Conservation (phyloP, 2,329 filamentous ascomycete genomes). For the Albophoma yamanashiensis region DNA sequence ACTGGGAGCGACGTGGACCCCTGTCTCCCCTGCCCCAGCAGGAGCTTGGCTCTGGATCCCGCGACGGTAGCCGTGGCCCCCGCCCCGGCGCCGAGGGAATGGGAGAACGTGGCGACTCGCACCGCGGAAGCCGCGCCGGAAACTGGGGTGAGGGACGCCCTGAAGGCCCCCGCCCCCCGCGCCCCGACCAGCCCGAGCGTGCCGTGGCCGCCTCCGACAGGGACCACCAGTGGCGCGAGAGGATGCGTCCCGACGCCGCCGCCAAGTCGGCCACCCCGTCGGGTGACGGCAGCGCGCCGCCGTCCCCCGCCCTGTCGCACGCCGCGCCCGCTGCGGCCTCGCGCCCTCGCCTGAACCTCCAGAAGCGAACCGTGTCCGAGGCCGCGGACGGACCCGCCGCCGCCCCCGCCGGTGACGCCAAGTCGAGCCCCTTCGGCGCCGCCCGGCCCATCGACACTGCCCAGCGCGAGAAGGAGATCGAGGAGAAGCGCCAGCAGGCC, state of each 20-base stretch:
- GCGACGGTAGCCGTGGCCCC: slow-evolving; percentile 41
- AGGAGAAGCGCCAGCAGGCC: slow-evolving; percentile 70
- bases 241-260: slow-evolving; percentile 74
- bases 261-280: slow-evolving; percentile 51
- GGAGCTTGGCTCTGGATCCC: slow-evolving; percentile 37
- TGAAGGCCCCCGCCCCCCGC: slow-evolving; percentile 70
- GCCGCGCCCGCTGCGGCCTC: slow-evolving; percentile 39
- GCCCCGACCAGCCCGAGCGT: slow-evolving; percentile 60
- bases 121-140: slow-evolving; percentile 57
- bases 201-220: slow-evolving; percentile 79
- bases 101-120: slow-evolving; percentile 45
- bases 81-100: slow-evolving; percentile 38
- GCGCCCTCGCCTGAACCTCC: slow-evolving; percentile 76
- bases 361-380: slow-evolving; percentile 86
- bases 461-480: slow-evolving; percentile 77
- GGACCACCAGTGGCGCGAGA: slow-evolving; percentile 85
- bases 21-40: slow-evolving; percentile 57
- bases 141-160: slow-evolving; percentile 67
- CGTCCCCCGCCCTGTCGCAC: slow-evolving; percentile 55
- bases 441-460: slow-evolving; percentile 91
- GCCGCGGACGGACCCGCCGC: slow-evolving; percentile 35
- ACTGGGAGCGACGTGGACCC: slow-evolving; percentile 93
- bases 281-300: slow-evolving; percentile 64
- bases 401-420: slow-evolving; percentile 54
- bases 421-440: slow-evolving; percentile 87